phyloP scores from a whole-genome alignment of 2,329 filamentous ascomycete species.

The Coleophoma eucalyptorum region DNA sequence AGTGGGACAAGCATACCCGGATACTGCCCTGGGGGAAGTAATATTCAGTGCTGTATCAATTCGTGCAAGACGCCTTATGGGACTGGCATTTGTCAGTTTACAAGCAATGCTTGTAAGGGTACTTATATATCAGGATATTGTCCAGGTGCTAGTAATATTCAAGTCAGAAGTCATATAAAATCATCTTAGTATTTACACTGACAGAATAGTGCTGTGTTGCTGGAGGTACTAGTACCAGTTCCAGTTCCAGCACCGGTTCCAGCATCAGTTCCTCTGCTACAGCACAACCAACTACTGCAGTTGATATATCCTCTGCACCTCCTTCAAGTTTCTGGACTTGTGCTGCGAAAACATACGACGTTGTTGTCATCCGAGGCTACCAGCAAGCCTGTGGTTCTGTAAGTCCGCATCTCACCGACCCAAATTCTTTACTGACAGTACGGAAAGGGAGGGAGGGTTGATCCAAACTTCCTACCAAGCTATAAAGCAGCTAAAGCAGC shows the following conservation, averaged over 20 bases:
- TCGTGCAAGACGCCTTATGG: slow-evolving; percentile 11
- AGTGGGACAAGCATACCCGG: neutral
- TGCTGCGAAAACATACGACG: slow-evolving; percentile 9
- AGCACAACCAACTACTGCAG: neutral
- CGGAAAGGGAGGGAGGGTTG: slow-evolving; percentile 15
- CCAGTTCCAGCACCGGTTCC: neutral
- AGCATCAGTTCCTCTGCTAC: no score
- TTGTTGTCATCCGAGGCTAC: slow-evolving; percentile 13
- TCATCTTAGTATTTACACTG: neutral
- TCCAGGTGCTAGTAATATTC: slow-evolving; percentile 12
- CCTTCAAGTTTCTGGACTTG: slow-evolving; percentile 11
- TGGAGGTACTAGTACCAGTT: neutral
- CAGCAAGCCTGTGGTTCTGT: slow-evolving; percentile 12
- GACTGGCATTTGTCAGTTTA: slow-evolving; percentile 11
- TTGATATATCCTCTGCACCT: slow-evolving; percentile 12
- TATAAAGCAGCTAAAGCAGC: slow-evolving; percentile 17
- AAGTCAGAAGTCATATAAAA: neutral
- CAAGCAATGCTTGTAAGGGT: slow-evolving; percentile 6
- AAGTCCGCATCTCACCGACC: neutral
- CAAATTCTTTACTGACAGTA: no score
- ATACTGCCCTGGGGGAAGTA: slow-evolving; percentile 10
- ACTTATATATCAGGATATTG: slow-evolving; percentile 9
- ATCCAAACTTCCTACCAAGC: slow-evolving; percentile 11
- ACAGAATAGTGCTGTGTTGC: slow-evolving; percentile 11
- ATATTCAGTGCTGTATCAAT: slow-evolving; percentile 16